Conservation (phyloP, 208 protist species). For the Acanthamoeba polyphaga region DNA sequence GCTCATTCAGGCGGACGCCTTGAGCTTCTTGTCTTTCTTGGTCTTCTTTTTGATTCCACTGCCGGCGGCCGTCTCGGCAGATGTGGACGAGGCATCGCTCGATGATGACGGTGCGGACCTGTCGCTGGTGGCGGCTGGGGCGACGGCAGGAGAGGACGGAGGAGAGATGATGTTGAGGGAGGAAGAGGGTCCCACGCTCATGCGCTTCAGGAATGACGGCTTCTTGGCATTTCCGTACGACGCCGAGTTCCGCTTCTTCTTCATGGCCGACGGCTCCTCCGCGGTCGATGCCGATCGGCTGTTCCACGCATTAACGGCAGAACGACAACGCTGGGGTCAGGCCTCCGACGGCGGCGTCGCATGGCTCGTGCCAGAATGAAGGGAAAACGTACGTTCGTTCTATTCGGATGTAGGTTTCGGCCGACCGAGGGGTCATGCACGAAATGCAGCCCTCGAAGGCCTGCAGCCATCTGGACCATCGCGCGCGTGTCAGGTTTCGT, state of each 20-base stretch:
- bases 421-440: slow-evolving; percentile 22
- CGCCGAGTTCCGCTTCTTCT: slow-evolving; percentile 47
- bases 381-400: not conserved
- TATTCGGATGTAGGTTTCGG: slow-evolving; percentile 37
- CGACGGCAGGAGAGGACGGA: not conserved
- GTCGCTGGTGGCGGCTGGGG: not conserved
- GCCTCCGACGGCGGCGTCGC: no score
- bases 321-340: no score
- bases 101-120: not conserved
- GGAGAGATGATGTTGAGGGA: not conserved
- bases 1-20: not conserved
- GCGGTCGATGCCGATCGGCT: not conserved
- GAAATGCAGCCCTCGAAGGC: slow-evolving; percentile 55
- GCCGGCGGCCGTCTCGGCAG: not conserved
- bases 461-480: not conserved
- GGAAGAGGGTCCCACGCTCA: slow-evolving; percentile 20
- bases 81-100: not conserved
- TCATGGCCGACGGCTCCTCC: not conserved
- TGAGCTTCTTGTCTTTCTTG: slow-evolving; percentile 26
- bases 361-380: not conserved
- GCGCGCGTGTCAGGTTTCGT: no score
- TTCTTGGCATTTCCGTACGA: not conserved
- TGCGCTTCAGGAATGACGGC: slow-evolving; percentile 35
- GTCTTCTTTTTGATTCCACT: not conserved
- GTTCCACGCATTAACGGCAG: no score